Evolutionary conservation across 305 asterid species (phyloP).

Genomic region (Coffea humblotiana): DNA sequence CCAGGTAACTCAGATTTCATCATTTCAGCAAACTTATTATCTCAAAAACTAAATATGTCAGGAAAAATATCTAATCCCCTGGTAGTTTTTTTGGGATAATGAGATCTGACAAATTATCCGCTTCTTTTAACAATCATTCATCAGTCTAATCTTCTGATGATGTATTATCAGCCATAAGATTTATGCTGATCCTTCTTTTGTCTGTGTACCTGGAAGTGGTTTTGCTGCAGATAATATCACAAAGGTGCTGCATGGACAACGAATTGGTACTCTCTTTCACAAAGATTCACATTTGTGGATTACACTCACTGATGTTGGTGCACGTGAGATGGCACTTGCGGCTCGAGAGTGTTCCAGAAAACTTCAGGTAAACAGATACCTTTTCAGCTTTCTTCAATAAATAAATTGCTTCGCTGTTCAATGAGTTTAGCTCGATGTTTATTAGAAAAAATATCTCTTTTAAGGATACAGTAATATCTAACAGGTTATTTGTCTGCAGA

Average conservation of each 20-base stretch:
- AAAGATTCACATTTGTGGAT: slow-evolving; percentile 54
- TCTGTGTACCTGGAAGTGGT: slow-evolving; percentile 50
- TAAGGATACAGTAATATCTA: not conserved
- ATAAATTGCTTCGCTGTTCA: not conserved
- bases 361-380: slow-evolving; percentile 42
- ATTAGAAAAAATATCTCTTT: not conserved
- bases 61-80: not conserved
- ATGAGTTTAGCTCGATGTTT: not conserved
- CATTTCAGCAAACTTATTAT: not conserved
- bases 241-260: slow-evolving; percentile 49
- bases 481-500: slow-evolving; percentile 26
- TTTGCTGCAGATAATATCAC: slow-evolving; percentile 44
- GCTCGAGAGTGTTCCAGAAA: slow-evolving; percentile 56
- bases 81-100: not conserved
- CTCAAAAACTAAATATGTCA: not conserved
- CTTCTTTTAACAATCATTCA: not conserved
- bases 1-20: slow-evolving; percentile 39
- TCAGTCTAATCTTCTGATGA: not conserved
- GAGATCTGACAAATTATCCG: not conserved
- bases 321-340: slow-evolving; percentile 66
- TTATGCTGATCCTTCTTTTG: slow-evolving; percentile 12
- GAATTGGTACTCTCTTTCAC: slow-evolving; percentile 66
- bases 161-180: not conserved
- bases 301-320: slow-evolving; percentile 39
- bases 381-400: not conserved